A percentile compares a stretch with the other conserved stretches of the same genome.
Conservation (phyloP, 1,139 yeast species). For the Dujonia santamariae region DNA sequence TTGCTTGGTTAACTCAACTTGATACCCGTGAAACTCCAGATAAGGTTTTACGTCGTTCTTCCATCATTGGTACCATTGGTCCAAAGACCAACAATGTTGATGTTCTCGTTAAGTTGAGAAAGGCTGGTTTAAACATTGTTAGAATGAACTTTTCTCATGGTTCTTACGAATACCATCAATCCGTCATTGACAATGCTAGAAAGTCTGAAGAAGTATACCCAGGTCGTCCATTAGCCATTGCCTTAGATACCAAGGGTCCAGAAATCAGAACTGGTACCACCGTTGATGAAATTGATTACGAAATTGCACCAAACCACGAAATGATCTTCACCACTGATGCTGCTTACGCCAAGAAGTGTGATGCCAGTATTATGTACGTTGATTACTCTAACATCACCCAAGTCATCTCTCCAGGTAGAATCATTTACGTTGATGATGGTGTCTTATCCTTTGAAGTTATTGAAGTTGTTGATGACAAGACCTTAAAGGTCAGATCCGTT, state of each 20-base stretch:
- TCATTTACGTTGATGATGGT: slow-evolving; percentile 96
- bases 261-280: slow-evolving; percentile 99
- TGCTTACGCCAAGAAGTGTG: slow-evolving; percentile 64
- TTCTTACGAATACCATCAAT: slow-evolving; percentile 92
- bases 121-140: slow-evolving; percentile 95
- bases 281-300: slow-evolving; percentile 69
- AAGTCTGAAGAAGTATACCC: slow-evolving; percentile 85
- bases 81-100: slow-evolving; percentile 95
- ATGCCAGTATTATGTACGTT: slow-evolving; percentile 78
- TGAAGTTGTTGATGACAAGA: slow-evolving; percentile 73
- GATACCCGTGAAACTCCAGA: slow-evolving; percentile 79
- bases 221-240: slow-evolving; percentile 97
- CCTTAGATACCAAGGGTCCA: slow-evolving; percentile 99
- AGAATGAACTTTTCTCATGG: slow-evolving; percentile 99
- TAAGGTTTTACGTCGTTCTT: slow-evolving; percentile 85
- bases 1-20: slow-evolving; percentile 78
- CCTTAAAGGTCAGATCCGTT: slow-evolving; percentile 82
- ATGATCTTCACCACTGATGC: slow-evolving; percentile 94
- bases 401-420: slow-evolving; percentile 82
- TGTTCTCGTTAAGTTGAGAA: slow-evolving; percentile 80
- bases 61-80: slow-evolving; percentile 97
- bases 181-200: slow-evolving; percentile 94
- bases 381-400: slow-evolving; percentile 96
- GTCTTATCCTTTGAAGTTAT: slow-evolving; percentile 91
- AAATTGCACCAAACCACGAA: slow-evolving; percentile 82